Evolutionary conservation across 352 stramenopile genomes (phyloP), one percentile per base, ranked within the genome.

Genomic region (Thalassiosira gravida): DNA sequence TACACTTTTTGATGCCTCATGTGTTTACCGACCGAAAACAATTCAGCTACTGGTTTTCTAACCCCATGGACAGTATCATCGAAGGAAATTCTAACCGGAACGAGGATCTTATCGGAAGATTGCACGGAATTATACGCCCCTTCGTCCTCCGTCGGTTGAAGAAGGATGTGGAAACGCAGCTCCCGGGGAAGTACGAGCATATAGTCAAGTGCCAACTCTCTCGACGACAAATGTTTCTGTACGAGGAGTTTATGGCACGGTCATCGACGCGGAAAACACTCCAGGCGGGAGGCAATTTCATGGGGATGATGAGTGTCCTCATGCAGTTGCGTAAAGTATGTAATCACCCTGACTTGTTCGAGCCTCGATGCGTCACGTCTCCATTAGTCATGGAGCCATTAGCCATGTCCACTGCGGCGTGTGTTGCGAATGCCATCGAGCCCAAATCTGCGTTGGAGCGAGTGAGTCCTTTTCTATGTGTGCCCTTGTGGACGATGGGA

Each of bases 261-360:
- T 97, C 94, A 61, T 96, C 90, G 39, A 99, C 96, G 0, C 88
- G 96, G n/a, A 91, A 95, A 27, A 95, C 95, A n/a, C 88, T 99
- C 74, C 88, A 27, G 50, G 1, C 91, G 8, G 91, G 91, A 7
- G 94, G 95, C 39, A 96, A 96, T 20, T 96, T 96, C 72, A 97
- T 99, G 95, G 97, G 96, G 77, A 99, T 99, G 96, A 99, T 99
- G 97, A 98, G 98, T 69, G 96, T 99, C 13, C 89, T 99, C 6
- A 99, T 99, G 97, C 96, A 99, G 80, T 89, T 99, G 9, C 92
- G 97, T 32, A 99, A 99, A 82, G 94, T 96, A 32, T 94, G 92
- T 83, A 99, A 99, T 75, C 97, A 99, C 75, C 97, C 97, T n/a
- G 97, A 99, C 85, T 88, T 99, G 37, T 99, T 99, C 85, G 97